Conservation (phyloP, 1,284 basidiomycete species). For the Wallemia hederae region DNA sequence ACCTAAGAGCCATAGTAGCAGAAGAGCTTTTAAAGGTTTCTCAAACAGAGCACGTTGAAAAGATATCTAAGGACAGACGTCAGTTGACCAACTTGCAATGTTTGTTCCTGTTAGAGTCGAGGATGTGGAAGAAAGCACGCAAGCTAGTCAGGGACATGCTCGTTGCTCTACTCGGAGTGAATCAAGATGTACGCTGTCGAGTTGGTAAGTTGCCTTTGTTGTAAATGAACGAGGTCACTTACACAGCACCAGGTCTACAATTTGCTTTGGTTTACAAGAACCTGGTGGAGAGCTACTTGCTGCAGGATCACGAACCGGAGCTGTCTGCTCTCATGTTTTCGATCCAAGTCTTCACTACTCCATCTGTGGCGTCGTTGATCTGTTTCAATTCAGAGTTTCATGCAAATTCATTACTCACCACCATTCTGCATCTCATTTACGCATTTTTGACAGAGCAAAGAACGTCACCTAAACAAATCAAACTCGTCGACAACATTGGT, state of each 20-base stretch:
- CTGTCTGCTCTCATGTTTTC: constrained; percentile 34
- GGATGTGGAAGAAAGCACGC: constrained; percentile 55
- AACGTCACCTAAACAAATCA: constrained; percentile 21
- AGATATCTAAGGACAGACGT: background rate
- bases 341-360: constrained; percentile 65
- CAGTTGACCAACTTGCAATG: constrained; percentile 29
- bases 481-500: constrained; percentile 20
- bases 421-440: constrained; percentile 12
- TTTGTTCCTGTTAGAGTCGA: constrained; percentile 44
- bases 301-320: constrained; percentile 1
- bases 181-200: constrained; percentile 41
- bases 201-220: constrained; percentile 25
- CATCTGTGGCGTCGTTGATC: constrained; percentile 41
- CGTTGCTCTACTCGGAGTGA: constrained; percentile 40
- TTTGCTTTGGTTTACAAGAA: constrained; percentile 58
- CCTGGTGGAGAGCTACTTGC: constrained; percentile 66
- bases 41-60: background rate
- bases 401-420: background rate
- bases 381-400: background rate
- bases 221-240: background rate
- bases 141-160: constrained; percentile 53
- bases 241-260: constrained; percentile 25
- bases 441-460: constrained; percentile 73
- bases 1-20: constrained; percentile 32
- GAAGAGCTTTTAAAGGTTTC: constrained; percentile 27